Conservation (phyloP, 331 rosid species). For the Cydonia oblonga region DNA sequence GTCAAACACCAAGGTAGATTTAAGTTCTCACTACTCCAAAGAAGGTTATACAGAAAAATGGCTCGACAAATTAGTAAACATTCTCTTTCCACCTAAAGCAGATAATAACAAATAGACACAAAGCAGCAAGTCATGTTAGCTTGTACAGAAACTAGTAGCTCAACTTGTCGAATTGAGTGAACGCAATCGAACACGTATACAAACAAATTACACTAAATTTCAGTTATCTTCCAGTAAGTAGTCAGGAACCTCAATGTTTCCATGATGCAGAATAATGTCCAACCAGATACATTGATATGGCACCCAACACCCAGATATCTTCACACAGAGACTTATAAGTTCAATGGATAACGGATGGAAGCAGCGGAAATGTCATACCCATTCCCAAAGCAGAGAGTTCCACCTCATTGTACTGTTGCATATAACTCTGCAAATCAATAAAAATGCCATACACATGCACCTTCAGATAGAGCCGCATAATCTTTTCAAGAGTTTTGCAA, state of each 20-base stretch:
- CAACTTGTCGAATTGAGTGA: neutral
- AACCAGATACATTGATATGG: neutral
- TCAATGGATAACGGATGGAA: neutral
- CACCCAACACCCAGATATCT: neutral
- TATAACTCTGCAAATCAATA: neutral
- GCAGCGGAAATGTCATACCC: too few species aligned
- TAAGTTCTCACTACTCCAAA: neutral
- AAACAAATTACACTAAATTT: neutral
- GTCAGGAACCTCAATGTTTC: neutral
- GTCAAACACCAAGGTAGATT: neutral
- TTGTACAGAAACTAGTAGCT: neutral
- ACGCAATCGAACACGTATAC: neutral
- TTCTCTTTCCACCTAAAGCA: neutral
- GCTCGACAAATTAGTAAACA: neutral
- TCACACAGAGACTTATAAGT: neutral
- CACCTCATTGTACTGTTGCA: neutral
- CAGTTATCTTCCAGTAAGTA: neutral
- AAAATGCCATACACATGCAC: neutral
- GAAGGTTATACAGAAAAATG: neutral
- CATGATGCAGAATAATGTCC: neutral
- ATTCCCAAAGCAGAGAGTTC: neutral
- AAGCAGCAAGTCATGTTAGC: neutral
- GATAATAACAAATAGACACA: neutral
- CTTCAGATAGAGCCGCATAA: neutral
- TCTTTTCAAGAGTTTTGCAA: neutral